phyloP scores from a whole-genome alignment of 306 rosid genomes.

The Malus orientalis region DNA sequence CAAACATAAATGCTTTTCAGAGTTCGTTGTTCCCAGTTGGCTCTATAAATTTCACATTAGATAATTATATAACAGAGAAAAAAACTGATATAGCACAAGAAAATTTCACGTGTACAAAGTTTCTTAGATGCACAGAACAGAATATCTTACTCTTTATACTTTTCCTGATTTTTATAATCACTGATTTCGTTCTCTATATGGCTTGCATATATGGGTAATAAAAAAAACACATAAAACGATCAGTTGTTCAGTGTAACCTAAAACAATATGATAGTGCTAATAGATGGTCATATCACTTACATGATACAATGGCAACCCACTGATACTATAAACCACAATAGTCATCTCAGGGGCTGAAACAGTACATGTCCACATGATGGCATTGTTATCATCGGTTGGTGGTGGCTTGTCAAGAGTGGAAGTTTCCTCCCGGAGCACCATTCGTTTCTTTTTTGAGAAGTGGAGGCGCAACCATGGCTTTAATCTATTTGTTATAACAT shows the following conservation, averaged over 20 bases:
- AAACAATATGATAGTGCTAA: conserved; percentile 5
- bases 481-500: conserved; percentile 73
- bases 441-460: conserved; percentile 58
- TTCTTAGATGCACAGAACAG: background rate
- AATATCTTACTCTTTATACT: background rate
- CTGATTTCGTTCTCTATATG: background rate
- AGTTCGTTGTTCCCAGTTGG: background rate
- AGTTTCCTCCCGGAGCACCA: conserved; percentile 60
- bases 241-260: conserved; percentile 1
- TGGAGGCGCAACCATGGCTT: conserved; percentile 74
- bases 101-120: background rate
- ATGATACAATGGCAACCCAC: conserved; percentile 73
- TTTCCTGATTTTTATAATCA: background rate
- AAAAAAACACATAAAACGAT: background rate
- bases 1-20: background rate
- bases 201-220: background rate
- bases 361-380: conserved; percentile 91
- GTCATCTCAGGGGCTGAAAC: conserved; percentile 99
- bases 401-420: conserved; percentile 47
- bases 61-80: background rate
- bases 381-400: conserved; percentile 43
- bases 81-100: background rate
- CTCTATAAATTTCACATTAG: background rate
- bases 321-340: conserved; percentile 58
- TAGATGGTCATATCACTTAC: conserved; percentile 43